Evolutionary conservation across 2,329 filamentous ascomycete species (phyloP).

Genomic region (Mycosphaerella sp.): DNA sequence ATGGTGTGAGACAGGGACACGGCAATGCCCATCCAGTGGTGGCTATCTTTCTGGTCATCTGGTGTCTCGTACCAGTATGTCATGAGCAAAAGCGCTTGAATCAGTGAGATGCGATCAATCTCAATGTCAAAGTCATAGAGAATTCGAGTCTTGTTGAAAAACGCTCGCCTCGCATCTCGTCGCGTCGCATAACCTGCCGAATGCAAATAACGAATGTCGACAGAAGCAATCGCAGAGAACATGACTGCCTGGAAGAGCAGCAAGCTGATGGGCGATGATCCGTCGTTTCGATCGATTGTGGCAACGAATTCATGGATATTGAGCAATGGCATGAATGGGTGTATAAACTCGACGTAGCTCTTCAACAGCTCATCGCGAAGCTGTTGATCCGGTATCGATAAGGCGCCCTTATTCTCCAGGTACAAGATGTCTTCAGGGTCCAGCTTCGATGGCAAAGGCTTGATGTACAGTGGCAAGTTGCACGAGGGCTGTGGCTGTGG

Average conservation of each 20-base stretch:
- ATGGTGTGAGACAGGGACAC: constrained; percentile 91
- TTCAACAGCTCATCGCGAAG: constrained; percentile 76
- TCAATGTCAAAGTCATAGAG: constrained; percentile 97
- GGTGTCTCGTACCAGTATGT: constrained; percentile 98
- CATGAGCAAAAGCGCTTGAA: constrained; percentile 84
- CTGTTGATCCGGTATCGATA: constrained; percentile 62
- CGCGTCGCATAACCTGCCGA: constrained; percentile 70
- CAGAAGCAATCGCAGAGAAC: constrained; percentile 85
- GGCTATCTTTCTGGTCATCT: constrained; percentile 95
- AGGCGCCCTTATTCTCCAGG: constrained; percentile 73
- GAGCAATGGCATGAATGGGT: constrained; percentile 88
- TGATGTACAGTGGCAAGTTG: constrained; percentile 63
- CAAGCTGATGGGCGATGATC: constrained; percentile 66
- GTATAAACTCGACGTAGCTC: constrained; percentile 80
- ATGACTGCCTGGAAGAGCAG: constrained; percentile 90
- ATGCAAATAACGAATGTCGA: constrained; percentile 69
- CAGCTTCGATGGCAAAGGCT: constrained; percentile 69
- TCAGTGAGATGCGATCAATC: constrained; percentile 76
- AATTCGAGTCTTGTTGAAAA: constrained; percentile 80
- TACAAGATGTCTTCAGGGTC: constrained; percentile 77
- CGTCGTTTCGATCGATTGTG: constrained; percentile 60
- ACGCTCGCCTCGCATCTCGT: constrained; percentile 76
- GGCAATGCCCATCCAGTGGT: constrained; percentile 98
- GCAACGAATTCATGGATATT: constrained; percentile 57
- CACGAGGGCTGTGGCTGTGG: constrained; percentile 28